These are phyloP conservation scores for Lachnellula subtilissima DNA, from an alignment of 2,329 filamentous ascomycete species.

Conservation along the genomic window DNA sequence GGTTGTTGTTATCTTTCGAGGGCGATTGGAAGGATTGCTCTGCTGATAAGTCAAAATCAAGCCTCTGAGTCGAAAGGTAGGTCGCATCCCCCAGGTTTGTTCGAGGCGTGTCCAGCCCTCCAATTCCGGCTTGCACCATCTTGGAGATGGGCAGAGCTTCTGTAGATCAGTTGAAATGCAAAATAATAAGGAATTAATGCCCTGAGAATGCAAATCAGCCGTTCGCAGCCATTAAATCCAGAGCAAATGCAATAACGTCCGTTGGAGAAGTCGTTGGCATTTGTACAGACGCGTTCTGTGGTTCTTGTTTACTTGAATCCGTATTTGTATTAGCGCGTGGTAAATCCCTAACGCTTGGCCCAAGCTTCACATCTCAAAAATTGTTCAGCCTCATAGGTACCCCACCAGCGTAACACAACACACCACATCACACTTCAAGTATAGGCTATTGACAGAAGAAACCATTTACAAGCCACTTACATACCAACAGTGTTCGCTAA, in stretches of 20 bases:
- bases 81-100: constrained; percentile 82
- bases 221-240: constrained; percentile 28
- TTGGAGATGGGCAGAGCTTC: constrained; percentile 28
- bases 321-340: not conserved
- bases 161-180: constrained; percentile 14
- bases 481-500: no score
- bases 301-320: not conserved
- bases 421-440: not conserved
- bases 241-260: constrained; percentile 21
- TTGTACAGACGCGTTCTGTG: not conserved
- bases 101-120: constrained; percentile 75
- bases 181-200: constrained; percentile 19
- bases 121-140: constrained; percentile 62
- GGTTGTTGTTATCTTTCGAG: constrained; percentile 66
- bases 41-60: constrained; percentile 78
- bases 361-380: not conserved
- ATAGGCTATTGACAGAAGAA: not conserved
- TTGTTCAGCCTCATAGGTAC: not conserved
- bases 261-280: not conserved
- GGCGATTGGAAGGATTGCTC: constrained; percentile 84
- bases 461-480: no score
- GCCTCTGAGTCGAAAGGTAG: constrained; percentile 59
- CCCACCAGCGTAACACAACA: not conserved
- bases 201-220: constrained; percentile 19
- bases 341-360: not conserved